These are phyloP conservation scores for Trichosporon coremiiforme DNA, from an alignment of 1,284 basidiomycete species.

Conservation along the genomic window DNA sequence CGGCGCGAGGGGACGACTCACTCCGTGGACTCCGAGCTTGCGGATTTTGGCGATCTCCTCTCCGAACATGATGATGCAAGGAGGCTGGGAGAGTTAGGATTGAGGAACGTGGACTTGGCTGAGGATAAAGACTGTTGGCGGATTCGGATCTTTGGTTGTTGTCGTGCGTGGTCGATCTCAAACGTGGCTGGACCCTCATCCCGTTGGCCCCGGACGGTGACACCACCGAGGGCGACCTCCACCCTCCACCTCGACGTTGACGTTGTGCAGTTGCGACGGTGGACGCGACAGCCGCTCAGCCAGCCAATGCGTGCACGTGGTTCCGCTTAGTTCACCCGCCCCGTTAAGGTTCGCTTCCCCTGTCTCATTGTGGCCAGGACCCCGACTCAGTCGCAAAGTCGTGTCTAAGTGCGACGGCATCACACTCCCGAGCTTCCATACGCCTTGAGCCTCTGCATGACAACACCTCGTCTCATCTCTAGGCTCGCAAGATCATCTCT, in stretches of 20 bases:
- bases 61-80: slow-evolving; percentile 45
- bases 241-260: slow-evolving; percentile 15
- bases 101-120: not conserved
- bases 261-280: too few species aligned
- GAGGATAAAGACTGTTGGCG: not conserved
- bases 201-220: not conserved
- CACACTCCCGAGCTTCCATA: not conserved
- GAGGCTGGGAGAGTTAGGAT: not conserved
- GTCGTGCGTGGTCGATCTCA: slow-evolving; percentile 11
- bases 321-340: not conserved
- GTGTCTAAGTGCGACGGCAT: slow-evolving; percentile 11
- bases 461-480: slow-evolving; percentile 10
- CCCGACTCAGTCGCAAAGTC: slow-evolving; percentile 17
- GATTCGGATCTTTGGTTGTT: not conserved
- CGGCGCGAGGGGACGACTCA: slow-evolving; percentile 33
- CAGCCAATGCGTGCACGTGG: slow-evolving; percentile 14
- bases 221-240: slow-evolving; percentile 1
- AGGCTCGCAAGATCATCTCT: not conserved
- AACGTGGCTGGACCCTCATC: not conserved
- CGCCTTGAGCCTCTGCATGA: slow-evolving; percentile 9
- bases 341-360: not conserved
- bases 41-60: slow-evolving; percentile 52
- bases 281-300: slow-evolving; percentile 12
- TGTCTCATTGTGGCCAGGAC: not conserved
- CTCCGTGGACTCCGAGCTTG: slow-evolving; percentile 55